Conservation (phyloP, 2,329 filamentous ascomycete species). For the Didymella lethalis region DNA sequence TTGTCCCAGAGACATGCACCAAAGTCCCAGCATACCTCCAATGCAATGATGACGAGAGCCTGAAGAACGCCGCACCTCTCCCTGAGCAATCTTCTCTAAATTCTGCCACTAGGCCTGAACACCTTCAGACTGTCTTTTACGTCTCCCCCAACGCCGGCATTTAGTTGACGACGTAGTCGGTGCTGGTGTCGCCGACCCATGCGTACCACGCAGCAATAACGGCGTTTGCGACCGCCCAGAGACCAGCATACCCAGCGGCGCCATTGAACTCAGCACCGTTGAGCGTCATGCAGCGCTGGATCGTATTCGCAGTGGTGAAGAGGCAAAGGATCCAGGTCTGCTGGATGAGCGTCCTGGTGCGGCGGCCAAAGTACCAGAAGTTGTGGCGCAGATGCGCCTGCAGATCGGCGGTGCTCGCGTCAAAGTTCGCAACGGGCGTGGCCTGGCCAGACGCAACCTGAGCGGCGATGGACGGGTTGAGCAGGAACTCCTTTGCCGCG, state of each 20-base stretch:
- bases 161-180: conserved; percentile 29
- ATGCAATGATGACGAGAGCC: not conserved
- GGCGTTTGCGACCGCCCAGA: conserved; percentile 75
- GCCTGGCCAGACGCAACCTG: conserved; percentile 58
- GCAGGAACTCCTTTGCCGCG: conserved; percentile 79
- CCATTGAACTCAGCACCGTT: conserved; percentile 74
- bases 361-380: conserved; percentile 73
- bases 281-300: conserved; percentile 73
- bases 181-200: conserved; percentile 57
- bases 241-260: conserved; percentile 73
- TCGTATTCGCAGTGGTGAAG: conserved; percentile 61
- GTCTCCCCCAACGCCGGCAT: not conserved
- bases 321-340: conserved; percentile 61
- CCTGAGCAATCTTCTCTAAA: not conserved
- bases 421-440: conserved; percentile 64
- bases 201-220: conserved; percentile 66
- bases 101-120: not conserved
- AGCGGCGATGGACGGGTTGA: conserved; percentile 70
- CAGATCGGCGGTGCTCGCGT: conserved; percentile 71
- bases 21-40: not conserved
- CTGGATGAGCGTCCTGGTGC: conserved; percentile 67
- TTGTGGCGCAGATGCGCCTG: conserved; percentile 76
- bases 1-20: not conserved
- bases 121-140: not conserved
- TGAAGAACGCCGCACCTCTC: not conserved